Percentiles rank a stretch among this genome's conserved stretches.
Conservation (phyloP, 768 basidiomycete genomes). For the Termitomyces titanicus region DNA sequence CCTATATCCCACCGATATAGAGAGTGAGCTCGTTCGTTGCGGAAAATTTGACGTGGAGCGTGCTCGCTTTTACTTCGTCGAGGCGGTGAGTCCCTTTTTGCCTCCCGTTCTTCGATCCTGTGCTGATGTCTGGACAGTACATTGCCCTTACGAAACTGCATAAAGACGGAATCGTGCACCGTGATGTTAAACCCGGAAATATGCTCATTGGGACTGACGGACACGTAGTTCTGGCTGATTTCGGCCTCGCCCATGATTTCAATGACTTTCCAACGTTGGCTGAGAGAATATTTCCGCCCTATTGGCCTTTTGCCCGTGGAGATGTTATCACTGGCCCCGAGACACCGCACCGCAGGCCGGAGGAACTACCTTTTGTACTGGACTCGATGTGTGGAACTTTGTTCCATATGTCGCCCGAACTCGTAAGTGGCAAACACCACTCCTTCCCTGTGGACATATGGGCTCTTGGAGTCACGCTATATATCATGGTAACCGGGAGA, state of each 20-base stretch:
- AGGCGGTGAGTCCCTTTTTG: constrained; percentile 24
- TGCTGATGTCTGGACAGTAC: constrained; percentile 17
- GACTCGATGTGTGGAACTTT: constrained; percentile 26
- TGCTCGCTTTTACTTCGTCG: constrained; percentile 31
- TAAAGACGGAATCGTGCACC: constrained; percentile 28
- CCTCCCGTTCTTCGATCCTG: background rate
- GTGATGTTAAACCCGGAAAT: constrained; percentile 31
- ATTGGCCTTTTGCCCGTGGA: constrained; percentile 25
- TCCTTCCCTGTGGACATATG: constrained; percentile 58
- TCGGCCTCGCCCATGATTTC: constrained; percentile 29
- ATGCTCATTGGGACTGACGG: constrained; percentile 27
- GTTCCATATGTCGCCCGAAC: constrained; percentile 31
- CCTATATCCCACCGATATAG: constrained; percentile 26
- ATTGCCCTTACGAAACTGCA: constrained; percentile 29
- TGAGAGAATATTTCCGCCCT: constrained; percentile 28
- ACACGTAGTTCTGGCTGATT: constrained; percentile 29
- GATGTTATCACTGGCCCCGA: constrained; percentile 8
- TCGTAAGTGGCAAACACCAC: constrained; percentile 20
- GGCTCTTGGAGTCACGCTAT: constrained; percentile 75
- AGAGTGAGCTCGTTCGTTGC: constrained; percentile 25
- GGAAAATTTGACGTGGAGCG: constrained; percentile 18
- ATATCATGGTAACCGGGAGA: constrained; percentile 65
- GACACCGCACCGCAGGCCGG: constrained; percentile 16
- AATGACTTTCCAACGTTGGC: constrained; percentile 17
- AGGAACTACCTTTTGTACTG: constrained; percentile 23